Base-by-base conservation (phyloP, 495 filamentous ascomycete genomes). In the Neurospora pannonica region DNA sequence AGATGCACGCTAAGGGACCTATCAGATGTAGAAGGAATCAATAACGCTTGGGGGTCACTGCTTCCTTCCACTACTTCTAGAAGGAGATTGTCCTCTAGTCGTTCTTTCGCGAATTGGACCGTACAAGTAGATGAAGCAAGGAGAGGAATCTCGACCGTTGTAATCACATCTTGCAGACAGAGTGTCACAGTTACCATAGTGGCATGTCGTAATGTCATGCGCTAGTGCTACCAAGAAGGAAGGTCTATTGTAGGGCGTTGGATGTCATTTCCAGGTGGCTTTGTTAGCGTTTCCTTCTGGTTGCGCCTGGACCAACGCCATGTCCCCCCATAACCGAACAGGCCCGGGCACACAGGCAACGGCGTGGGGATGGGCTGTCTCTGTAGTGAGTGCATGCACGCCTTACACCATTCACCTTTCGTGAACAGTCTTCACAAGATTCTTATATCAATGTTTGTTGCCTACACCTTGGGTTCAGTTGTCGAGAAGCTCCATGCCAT, bases 401-500 rank as follows among this genome's bases (percentile, higher is more conserved):
- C 28, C 24, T 34, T 62, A n/a, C 54, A 34, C 34, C 28, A 28
- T 54, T 13, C 46, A 54, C 46, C 71, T 31, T 54, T 15, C 42
- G 19, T 46, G 42, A 43, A 37, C 28, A 36, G 37, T 15, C 19
- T 11, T 34, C 28, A 67, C 28, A 19, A 40, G 38, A 42, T 38
- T 28, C 60, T n/a, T 8, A 72, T 9, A 38, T 39, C n/a, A 40
- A n/a, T 5, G 13, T 19, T 7, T 42, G 13, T 36, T 60, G 17
- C 15, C 40, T 21, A 28, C 38, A n/a, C 39, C 8, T 38, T 40
- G 17, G 0, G 71, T 38, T 38, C 21, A 74, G 5, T 71, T 74
- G 38, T 79, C 77, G 46, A 80, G 31, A n/a, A 38, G 9, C 21
- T 11, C 39, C 74, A 79, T 79, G 13, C n/a, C 38, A 34, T 31